Evolutionary conservation across 257 asterid genomes (phyloP).

Genomic region (Petunia axillaris): DNA sequence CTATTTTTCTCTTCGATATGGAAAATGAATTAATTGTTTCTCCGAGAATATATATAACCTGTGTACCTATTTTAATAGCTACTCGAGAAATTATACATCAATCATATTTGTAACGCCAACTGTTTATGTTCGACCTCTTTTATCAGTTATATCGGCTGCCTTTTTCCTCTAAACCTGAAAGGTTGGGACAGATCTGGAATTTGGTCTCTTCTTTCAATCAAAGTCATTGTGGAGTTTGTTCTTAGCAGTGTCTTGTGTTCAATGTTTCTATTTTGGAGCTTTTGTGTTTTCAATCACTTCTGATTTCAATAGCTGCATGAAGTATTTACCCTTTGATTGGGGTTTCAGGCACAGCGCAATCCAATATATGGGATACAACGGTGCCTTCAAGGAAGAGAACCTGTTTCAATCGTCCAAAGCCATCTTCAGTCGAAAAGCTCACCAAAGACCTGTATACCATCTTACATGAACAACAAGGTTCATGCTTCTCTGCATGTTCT

Average conservation of each 20-base stretch:
- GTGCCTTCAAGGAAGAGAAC: slow-evolving; percentile 98
- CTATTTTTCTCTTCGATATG: background rate
- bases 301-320: background rate
- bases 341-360: slow-evolving; percentile 40
- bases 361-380: slow-evolving; percentile 67
- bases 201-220: background rate
- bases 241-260: background rate
- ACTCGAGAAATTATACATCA: background rate
- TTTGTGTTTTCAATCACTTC: background rate
- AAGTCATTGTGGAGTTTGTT: background rate
- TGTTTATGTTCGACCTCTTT: background rate
- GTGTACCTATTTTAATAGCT: background rate
- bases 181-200: background rate
- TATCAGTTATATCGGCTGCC: background rate
- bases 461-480: slow-evolving; percentile 82
- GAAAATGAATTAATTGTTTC: slow-evolving; percentile 8
- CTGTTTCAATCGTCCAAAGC: slow-evolving; percentile 77
- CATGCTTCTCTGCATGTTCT: slow-evolving; percentile 78
- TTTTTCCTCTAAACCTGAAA: slow-evolving; percentile 8
- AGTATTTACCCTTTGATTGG: slow-evolving; percentile 3
- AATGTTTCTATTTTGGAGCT: background rate
- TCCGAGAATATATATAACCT: background rate
- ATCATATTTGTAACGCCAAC: background rate
- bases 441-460: slow-evolving; percentile 82
- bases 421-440: slow-evolving; percentile 85